These are phyloP conservation scores for Drechmeria coniospora DNA, from an alignment of 2,329 filamentous ascomycete genomes.

Conservation along the genomic window DNA sequence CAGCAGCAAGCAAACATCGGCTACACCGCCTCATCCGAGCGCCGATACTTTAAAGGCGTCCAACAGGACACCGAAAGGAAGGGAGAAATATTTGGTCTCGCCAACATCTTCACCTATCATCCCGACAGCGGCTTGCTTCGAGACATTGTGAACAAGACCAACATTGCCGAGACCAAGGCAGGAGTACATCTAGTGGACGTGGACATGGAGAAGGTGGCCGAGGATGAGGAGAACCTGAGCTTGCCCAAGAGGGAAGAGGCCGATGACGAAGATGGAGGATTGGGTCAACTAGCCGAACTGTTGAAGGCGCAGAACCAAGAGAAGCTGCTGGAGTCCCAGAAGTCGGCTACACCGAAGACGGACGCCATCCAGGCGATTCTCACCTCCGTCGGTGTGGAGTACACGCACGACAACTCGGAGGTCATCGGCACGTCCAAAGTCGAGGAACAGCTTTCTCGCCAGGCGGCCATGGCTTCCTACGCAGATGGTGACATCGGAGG, in stretches of 20 bases:
- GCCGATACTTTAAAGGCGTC: conserved; percentile 89
- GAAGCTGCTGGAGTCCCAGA: conserved; percentile 17
- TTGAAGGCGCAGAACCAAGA: conserved; percentile 33
- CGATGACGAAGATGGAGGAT: conserved; percentile 47
- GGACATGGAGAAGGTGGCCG: conserved; percentile 46
- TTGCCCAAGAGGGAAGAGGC: conserved; percentile 30
- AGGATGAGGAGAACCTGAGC: conserved; percentile 32
- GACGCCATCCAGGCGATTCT: conserved; percentile 85
- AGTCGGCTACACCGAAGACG: conserved; percentile 29
- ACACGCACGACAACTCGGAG: conserved; percentile 92
- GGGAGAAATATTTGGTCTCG: conserved; percentile 84
- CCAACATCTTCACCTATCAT: conserved; percentile 75
- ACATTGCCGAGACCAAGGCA: conserved; percentile 81
- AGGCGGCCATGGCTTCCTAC: conserved; percentile 48
- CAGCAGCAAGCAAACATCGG: conserved; percentile 98
- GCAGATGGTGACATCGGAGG: conserved; percentile 27
- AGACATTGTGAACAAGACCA: conserved; percentile 98
- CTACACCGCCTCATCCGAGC: conserved; percentile 81
- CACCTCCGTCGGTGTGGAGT: conserved; percentile 74
- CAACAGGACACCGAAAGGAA: conserved; percentile 70
- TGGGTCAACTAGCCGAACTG: conserved; percentile 52
- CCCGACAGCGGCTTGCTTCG: conserved; percentile 65
- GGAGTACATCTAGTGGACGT: conserved; percentile 70
- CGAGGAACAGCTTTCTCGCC: conserved; percentile 70
- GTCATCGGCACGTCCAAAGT: conserved; percentile 84